Percentiles rank a stretch among this genome's conserved stretches.
Evolutionary conservation across 2,329 filamentous ascomycete genomes (phyloP).

Genomic region (Ophiocordyceps robertsii): DNA sequence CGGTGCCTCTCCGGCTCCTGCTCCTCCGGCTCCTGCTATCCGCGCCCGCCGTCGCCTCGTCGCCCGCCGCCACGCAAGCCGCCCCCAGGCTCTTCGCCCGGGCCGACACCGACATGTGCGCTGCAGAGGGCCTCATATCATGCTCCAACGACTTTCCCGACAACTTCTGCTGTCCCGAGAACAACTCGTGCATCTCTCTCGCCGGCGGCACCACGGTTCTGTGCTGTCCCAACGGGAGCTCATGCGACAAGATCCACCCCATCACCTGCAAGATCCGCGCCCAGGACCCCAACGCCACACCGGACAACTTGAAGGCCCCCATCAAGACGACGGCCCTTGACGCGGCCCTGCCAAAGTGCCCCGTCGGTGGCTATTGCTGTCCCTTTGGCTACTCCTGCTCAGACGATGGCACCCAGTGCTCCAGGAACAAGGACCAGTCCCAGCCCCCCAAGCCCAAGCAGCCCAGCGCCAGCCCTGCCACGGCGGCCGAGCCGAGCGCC

Average conservation of each 20-base stretch:
- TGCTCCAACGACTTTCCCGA: slow-evolving; percentile 44
- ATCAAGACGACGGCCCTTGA: slow-evolving; percentile 54
- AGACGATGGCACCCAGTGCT: slow-evolving; percentile 30
- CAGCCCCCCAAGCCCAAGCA: slow-evolving; percentile 14
- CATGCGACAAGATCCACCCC: slow-evolving; percentile 48
- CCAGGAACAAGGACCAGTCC: slow-evolving; percentile 36
- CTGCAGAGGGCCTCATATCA: slow-evolving; percentile 29
- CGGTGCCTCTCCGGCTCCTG: slow-evolving; percentile 4
- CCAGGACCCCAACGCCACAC: slow-evolving; percentile 40
- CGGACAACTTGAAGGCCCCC: slow-evolving; percentile 36
- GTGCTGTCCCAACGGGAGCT: slow-evolving; percentile 49
- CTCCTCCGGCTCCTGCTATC: slow-evolving; percentile 5
- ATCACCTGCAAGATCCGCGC: slow-evolving; percentile 50
- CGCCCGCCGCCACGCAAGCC: background rate
- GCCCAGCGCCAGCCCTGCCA: slow-evolving; percentile 1
- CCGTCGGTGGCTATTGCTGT: slow-evolving; percentile 40
- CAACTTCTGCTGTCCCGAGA: slow-evolving; percentile 52
- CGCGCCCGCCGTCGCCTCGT: background rate
- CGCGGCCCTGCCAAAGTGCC: slow-evolving; percentile 43
- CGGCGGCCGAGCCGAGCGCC: slow-evolving; percentile 8
- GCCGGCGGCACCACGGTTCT: slow-evolving; percentile 53
- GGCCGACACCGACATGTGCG: background rate
- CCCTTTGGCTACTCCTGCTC: slow-evolving; percentile 59
- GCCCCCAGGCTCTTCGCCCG: slow-evolving; percentile 10
- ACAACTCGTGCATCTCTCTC: slow-evolving; percentile 43